Percentiles rank a stretch among this genome's conserved stretches.
Conservation (phyloP, 148 eudicot species). For the Camellia granthamiana region DNA sequence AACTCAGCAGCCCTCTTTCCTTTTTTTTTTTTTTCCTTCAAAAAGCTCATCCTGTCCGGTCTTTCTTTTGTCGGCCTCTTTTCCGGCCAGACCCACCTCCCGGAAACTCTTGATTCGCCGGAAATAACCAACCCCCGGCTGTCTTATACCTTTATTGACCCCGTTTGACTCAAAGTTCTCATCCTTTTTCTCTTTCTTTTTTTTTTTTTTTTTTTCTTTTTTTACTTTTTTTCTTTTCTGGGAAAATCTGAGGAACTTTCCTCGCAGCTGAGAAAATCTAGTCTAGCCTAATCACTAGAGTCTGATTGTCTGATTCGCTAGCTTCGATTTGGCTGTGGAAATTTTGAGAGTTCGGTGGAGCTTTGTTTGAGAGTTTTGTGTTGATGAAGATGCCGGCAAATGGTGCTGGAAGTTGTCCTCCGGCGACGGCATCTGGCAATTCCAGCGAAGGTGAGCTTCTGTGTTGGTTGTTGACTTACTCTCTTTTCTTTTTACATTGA, state of each 20-base stretch:
- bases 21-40: background rate
- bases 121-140: conserved; percentile 21
- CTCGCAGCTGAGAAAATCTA: conserved; percentile 10
- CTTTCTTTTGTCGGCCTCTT: conserved; percentile 18
- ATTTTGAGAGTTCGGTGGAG: too few species aligned
- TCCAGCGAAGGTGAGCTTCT: conserved; percentile 55
- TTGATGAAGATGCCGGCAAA: conserved; percentile 47
- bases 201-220: background rate
- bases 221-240: background rate
- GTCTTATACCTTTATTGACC: conserved; percentile 1
- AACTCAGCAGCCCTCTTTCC: conserved; percentile 31
- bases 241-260: background rate
- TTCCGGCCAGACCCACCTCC: conserved; percentile 5
- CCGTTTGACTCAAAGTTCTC: background rate
- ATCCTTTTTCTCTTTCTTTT: background rate
- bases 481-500: background rate
- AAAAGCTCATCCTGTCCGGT: conserved; percentile 28
- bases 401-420: conserved; percentile 36
- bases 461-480: background rate
- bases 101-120: conserved; percentile 18
- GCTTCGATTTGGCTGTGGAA: background rate
- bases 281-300: background rate
- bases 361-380: too few species aligned
- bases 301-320: background rate
- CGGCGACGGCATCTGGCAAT: conserved; percentile 21